Evolutionary conservation across 371 early-diverging fungal genomes (phyloP).

Genomic region (Conidiobolus incongruus): DNA sequence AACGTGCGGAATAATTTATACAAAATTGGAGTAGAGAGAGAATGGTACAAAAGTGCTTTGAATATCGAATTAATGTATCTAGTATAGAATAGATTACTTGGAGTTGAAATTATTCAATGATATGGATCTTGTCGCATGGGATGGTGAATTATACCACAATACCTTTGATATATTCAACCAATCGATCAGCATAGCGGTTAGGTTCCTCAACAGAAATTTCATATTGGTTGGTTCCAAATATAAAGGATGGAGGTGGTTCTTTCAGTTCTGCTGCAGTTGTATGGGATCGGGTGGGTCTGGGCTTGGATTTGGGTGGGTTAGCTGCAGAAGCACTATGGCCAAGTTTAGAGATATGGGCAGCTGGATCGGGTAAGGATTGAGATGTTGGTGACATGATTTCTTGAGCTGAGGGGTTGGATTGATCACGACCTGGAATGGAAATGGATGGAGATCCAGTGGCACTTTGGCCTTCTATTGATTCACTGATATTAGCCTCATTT

Average conservation of each 20-base stretch:
- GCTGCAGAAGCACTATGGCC: background rate
- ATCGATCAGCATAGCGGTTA: slow-evolving; percentile 23
- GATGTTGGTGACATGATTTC: background rate
- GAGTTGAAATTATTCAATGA: too few species aligned
- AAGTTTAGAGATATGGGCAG: background rate
- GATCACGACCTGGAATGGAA: background rate
- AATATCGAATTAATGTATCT: too few species aligned
- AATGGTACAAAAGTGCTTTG: too few species aligned
- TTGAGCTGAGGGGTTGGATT: background rate
- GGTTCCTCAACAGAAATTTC: slow-evolving; percentile 33
- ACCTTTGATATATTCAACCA: slow-evolving; percentile 19
- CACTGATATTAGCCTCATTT: too few species aligned
- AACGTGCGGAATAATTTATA: too few species aligned
- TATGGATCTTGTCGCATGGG: too few species aligned
- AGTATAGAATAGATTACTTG: too few species aligned
- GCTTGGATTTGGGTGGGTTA: background rate
- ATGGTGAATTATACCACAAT: slow-evolving; percentile 4
- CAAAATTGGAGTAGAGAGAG: too few species aligned
- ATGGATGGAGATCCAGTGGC: too few species aligned
- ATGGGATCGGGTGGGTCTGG: slow-evolving; percentile 2
- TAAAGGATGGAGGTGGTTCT: background rate
- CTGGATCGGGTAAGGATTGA: background rate
- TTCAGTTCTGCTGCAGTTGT: background rate
- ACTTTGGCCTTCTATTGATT: too few species aligned
- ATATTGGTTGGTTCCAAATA: slow-evolving; percentile 2